Evolutionary conservation across 345 rosid genomes (phyloP).

Genomic region (Lepidium aucheri): DNA sequence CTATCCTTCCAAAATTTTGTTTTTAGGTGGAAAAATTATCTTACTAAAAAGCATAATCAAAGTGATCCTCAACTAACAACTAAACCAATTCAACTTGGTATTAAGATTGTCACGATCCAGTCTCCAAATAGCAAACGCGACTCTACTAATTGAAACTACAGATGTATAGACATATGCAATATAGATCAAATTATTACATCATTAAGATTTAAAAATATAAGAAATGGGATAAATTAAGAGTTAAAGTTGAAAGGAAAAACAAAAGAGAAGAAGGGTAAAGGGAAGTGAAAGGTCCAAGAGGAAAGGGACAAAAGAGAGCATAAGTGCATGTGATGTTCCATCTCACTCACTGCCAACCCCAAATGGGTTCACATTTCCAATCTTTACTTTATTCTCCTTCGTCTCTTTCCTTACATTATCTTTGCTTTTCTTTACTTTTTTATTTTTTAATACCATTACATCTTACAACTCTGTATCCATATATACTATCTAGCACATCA

Average conservation of each 20-base stretch:
- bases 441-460: neutral
- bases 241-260: conserved; percentile 1
- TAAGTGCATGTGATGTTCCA: conserved; percentile 46
- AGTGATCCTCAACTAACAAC: no score
- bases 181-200: no score
- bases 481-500: conserved; percentile 8
- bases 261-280: conserved; percentile 3
- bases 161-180: no score
- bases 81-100: no score
- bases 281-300: conserved; percentile 60
- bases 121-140: no score
- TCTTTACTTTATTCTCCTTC: conserved; percentile 38
- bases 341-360: conserved; percentile 30
- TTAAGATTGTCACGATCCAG: no score
- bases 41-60: no score
- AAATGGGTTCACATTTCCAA: conserved; percentile 32
- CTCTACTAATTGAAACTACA: no score
- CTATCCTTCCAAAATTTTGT: no score
- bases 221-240: no score
- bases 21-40: no score
- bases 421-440: conserved; percentile 17
- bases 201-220: no score
- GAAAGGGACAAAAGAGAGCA: conserved; percentile 51
- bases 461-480: conserved; percentile 12
- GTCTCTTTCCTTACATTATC: conserved; percentile 18